Evolutionary conservation across 352 stramenopile species (phyloP), one percentile per base, ranked within the genome.

Genomic region (Pythium chondricola): DNA sequence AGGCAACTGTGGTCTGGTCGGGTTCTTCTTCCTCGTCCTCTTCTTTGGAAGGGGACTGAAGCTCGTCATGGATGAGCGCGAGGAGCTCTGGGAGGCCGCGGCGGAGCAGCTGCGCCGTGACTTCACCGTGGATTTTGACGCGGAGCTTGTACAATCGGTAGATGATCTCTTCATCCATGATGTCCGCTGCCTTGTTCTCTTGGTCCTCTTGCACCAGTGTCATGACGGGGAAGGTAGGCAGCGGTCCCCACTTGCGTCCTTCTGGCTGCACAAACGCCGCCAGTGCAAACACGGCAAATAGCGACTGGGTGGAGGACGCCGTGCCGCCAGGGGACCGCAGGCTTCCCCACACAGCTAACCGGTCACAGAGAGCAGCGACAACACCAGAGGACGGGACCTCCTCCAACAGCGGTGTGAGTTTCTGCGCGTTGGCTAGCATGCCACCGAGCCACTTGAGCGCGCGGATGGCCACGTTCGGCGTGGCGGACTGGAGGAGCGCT

Each of bases 371-470:
- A 1, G 63, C 76, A 58, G 83, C 72, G 48, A 88, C 71, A 9
- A 86, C 56, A 17, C 71, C 71, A 0, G 76, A 88, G 4, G 65
- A 41, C 22, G 71, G 65, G 0, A 87, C 62, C 43, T 86, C 61
- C 43, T 87, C 71, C 6, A 91, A 40, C 4, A 88, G 53, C 14
- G 62, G 56, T 0, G 67, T 76, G 6, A 91, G 33, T 52, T 83
- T 63, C 10, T 56, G 60, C 0, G 80, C 82, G 16, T 64, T 61
- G 64, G 88, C 74, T 3, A 90, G 67, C 67, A 88, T 86, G 6
- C 65, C 77, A 17, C 82, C 82, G 0, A 93, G 56, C 82, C 82
- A 93, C 37, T 93, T 93, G 6, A 93, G 58, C 0, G 61, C 63
- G 48, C 87, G 84, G 3, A 37, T 54, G 13, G 54, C 52, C 1